phyloP scores from a whole-genome alignment of 2,329 filamentous ascomycete genomes.

The Cordyceps militaris region DNA sequence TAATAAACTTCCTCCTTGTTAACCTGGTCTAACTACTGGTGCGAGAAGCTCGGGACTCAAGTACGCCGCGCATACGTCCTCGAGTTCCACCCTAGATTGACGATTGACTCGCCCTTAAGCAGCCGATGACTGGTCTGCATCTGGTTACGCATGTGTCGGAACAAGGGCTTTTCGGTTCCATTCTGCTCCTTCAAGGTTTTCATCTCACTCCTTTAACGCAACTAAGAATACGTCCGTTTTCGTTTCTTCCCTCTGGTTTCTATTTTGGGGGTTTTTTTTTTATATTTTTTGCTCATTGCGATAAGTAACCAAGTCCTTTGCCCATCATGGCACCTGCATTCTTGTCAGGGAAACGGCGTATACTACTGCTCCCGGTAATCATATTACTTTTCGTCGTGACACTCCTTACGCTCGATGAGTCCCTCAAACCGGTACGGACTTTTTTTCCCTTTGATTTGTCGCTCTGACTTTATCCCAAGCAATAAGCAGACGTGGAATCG shows the following conservation, averaged over 20 bases:
- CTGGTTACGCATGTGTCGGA: no score
- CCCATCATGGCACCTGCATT: conserved; percentile 6
- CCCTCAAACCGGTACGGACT: conserved; percentile 4
- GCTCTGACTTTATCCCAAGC: no score
- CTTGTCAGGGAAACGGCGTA: background rate
- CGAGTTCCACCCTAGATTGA: no score
- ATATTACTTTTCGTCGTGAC: conserved; percentile 6
- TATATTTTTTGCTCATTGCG: background rate
- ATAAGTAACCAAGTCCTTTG: background rate
- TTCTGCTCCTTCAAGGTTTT: no score
- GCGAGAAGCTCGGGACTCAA: no score
- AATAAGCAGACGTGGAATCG: background rate
- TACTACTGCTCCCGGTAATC: background rate
- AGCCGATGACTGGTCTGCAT: no score
- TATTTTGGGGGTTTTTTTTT: no score
- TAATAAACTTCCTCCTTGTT: no score
- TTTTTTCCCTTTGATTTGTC: background rate
- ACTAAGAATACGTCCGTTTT: background rate
- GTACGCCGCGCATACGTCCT: no score
- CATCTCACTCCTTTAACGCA: background rate
- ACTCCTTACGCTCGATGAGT: conserved; percentile 9
- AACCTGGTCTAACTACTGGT: no score
- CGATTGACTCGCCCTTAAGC: no score
- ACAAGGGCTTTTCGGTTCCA: no score
- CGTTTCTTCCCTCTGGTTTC: background rate